A percentile compares a stretch with the other conserved stretches of the same genome.
These are phyloP conservation scores for Coemansia sp. DNA, from an alignment of 192 early-diverging fungal species.

Conservation along the genomic window DNA sequence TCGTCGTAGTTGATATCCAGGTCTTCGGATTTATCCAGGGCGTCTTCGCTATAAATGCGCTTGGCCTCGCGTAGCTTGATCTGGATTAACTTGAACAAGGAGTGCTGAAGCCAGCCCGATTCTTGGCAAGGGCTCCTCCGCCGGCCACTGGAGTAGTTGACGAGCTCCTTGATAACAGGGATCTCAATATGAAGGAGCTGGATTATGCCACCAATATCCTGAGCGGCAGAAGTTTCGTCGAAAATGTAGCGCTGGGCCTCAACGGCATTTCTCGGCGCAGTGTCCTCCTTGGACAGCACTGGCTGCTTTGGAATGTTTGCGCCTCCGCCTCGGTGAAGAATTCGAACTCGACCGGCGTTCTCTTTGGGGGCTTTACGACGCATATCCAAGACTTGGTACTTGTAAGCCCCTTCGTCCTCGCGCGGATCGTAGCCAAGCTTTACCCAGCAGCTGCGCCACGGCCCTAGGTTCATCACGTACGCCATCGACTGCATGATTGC, in stretches of 20 bases:
- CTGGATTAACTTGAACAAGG: slow-evolving; percentile 26
- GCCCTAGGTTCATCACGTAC: slow-evolving; percentile 41
- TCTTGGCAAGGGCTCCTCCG: slow-evolving; percentile 29
- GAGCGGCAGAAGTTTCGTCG: slow-evolving; percentile 25
- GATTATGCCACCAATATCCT: slow-evolving; percentile 36
- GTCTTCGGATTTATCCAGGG: not conserved
- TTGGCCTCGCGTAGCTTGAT: slow-evolving; percentile 22
- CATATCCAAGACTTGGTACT: slow-evolving; percentile 52
- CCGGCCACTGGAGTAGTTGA: slow-evolving; percentile 36
- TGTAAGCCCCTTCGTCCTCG: slow-evolving; percentile 35
- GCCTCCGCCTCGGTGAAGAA: not conserved
- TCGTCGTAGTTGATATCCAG: slow-evolving; percentile 27
- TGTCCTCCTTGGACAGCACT: not conserved
- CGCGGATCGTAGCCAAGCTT: slow-evolving; percentile 56
- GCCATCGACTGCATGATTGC: slow-evolving; percentile 31
- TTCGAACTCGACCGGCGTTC: slow-evolving; percentile 4
- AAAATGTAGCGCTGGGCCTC: slow-evolving; percentile 23
- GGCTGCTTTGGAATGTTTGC: not conserved
- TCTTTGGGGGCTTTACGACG: slow-evolving; percentile 9
- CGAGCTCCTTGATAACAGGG: slow-evolving; percentile 24
- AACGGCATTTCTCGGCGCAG: slow-evolving; percentile 4
- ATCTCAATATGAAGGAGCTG: slow-evolving; percentile 37
- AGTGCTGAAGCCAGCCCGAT: slow-evolving; percentile 47
- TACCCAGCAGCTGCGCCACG: slow-evolving; percentile 58
- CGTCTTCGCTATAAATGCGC: slow-evolving; percentile 8